Evolutionary conservation across 495 filamentous ascomycete species (phyloP).

Genomic region (Aspergillus indologenus): DNA sequence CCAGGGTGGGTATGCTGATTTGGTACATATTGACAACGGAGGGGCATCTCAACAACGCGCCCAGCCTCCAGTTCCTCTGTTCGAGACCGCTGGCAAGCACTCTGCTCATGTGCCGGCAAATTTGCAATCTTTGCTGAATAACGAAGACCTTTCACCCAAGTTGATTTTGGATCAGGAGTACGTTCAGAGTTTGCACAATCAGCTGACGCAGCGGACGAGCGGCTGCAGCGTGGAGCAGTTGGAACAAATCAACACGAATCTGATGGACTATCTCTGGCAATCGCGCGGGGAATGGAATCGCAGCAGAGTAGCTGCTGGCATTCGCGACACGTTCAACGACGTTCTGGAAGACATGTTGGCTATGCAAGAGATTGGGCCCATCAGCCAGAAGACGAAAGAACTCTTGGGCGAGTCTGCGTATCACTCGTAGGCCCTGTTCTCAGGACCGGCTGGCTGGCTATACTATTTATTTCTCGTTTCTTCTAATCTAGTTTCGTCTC

Average conservation of each 20-base stretch:
- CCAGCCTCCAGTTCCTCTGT: slow-evolving; percentile 48
- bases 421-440: slow-evolving; percentile 14
- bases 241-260: slow-evolving; percentile 83
- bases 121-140: slow-evolving; percentile 45
- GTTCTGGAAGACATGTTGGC: slow-evolving; percentile 76
- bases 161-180: slow-evolving; percentile 57
- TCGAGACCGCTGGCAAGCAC: slow-evolving; percentile 36
- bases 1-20: slow-evolving; percentile 19
- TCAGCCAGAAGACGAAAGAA: slow-evolving; percentile 40
- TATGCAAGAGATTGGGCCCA: slow-evolving; percentile 54
- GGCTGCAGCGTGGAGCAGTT: slow-evolving; percentile 90
- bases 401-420: slow-evolving; percentile 29
- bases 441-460: too few species aligned
- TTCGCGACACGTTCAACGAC: slow-evolving; percentile 71
- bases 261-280: slow-evolving; percentile 89
- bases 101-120: slow-evolving; percentile 27
- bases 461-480: too few species aligned
- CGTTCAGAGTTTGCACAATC: slow-evolving; percentile 53
- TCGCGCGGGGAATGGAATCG: slow-evolving; percentile 77
- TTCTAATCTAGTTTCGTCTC: slow-evolving; percentile 10
- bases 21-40: slow-evolving; percentile 28
- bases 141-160: slow-evolving; percentile 39
- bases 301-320: slow-evolving; percentile 57
- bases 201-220: slow-evolving; percentile 61
- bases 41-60: slow-evolving; percentile 42